Percentiles rank a stretch among this genome's conserved stretches.
Conservation (phyloP, 2,329 filamentous ascomycete genomes). For the Paracorniculantispora psalliotae region DNA sequence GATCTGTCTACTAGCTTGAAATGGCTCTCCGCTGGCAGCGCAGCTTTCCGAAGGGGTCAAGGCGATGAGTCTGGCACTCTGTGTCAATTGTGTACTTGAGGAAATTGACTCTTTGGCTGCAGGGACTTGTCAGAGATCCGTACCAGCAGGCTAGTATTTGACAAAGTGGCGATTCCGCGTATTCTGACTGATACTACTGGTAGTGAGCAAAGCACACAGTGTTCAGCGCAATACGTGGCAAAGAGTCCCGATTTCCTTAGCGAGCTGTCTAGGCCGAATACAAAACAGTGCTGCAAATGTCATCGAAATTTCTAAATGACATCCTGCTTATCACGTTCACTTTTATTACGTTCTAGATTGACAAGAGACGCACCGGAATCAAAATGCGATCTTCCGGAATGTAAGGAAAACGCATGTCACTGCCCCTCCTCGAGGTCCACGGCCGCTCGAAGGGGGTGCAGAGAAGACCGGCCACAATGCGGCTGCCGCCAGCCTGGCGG, state of each 20-base stretch:
- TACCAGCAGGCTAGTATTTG: too few relatives aligned
- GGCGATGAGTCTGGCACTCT: not conserved
- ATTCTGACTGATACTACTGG: too few relatives aligned
- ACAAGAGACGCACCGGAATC: not conserved
- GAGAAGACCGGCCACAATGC: not conserved
- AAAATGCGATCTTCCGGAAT: not conserved
- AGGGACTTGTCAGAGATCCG: not conserved
- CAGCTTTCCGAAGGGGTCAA: slow-evolving; percentile 5
- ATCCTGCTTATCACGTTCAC: not conserved
- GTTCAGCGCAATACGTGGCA: too few relatives aligned
- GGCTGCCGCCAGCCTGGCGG: not conserved
- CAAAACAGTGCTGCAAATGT: not conserved
- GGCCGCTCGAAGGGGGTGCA: not conserved
- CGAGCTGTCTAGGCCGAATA: too few relatives aligned
- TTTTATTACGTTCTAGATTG: not conserved
- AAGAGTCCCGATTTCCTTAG: too few relatives aligned
- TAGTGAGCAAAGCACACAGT: too few relatives aligned
- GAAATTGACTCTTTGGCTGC: not conserved
- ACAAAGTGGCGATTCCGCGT: not conserved
- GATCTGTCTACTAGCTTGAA: not conserved
- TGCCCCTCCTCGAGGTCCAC: not conserved
- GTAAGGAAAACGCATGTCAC: not conserved
- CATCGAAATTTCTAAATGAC: not conserved
- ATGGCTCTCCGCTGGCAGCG: not conserved
- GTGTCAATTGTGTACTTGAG: too few relatives aligned